Conservation (phyloP, 78 protist genomes). For the Trichosphaerium sp. region DNA sequence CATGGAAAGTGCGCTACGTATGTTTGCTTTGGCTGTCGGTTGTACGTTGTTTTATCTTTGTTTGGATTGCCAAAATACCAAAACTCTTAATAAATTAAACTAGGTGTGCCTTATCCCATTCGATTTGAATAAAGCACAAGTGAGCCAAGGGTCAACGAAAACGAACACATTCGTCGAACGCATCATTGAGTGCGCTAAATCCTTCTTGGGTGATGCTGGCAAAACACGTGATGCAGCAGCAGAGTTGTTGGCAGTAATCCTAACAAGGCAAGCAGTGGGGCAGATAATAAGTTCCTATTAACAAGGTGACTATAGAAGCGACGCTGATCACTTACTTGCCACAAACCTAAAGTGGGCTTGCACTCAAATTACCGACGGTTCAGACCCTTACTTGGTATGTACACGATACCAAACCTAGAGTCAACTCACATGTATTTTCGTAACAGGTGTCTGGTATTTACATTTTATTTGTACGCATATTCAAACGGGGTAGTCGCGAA, state of each 20-base stretch:
- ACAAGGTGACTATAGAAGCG: too few species aligned
- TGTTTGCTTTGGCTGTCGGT: conserved; percentile 81
- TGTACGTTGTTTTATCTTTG: too few species aligned
- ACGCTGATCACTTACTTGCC: too few species aligned
- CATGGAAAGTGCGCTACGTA: conserved; percentile 80
- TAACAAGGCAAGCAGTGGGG: conserved; percentile 6
- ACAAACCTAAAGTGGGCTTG: not conserved
- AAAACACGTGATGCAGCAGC: conserved; percentile 56
- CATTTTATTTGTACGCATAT: too few species aligned
- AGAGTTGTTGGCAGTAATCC: conserved; percentile 19
- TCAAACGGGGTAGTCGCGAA: conserved; percentile 42
- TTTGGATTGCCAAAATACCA: too few species aligned
- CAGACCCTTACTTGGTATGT: conserved; percentile 2
- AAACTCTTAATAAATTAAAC: too few species aligned
- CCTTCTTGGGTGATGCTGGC: conserved; percentile 18
- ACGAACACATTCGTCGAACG: conserved; percentile 4
- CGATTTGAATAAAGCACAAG: conserved; percentile 25
- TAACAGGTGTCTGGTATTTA: too few species aligned
- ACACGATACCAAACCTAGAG: not conserved
- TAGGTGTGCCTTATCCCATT: conserved; percentile 81
- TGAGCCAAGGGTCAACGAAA: not conserved
- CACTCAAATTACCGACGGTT: not conserved
- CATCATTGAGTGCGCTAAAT: not conserved
- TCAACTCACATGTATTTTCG: not conserved
- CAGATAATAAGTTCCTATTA: not conserved